phyloP scores from a whole-genome alignment of 805 yeast species.

The Wickerhamomyces chaumierensis region DNA sequence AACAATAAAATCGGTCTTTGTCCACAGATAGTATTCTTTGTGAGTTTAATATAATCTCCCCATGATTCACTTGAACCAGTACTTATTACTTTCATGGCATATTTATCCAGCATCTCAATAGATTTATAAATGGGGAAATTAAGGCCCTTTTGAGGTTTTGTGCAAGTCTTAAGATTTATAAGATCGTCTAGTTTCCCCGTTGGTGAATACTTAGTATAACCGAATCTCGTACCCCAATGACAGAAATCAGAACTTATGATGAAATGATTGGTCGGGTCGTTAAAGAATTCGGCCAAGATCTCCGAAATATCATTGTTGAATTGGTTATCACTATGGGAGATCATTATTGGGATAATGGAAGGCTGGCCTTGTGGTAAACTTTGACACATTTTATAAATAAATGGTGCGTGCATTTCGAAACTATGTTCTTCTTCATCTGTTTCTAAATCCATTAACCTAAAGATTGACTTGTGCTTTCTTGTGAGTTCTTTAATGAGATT shows the following conservation, averaged over 20 bases:
- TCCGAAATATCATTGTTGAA: constrained; percentile 35
- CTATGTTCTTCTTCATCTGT: constrained; percentile 84
- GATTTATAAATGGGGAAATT: constrained; percentile 43
- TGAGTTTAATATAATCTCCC: constrained; percentile 50
- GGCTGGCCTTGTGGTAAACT: constrained; percentile 24
- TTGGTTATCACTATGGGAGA: constrained; percentile 46
- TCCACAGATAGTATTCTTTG: constrained; percentile 92
- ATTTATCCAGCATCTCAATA: constrained; percentile 61
- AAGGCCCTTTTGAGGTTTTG: background rate
- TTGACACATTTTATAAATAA: constrained; percentile 38
- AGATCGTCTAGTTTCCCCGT: constrained; percentile 11
- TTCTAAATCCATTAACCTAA: constrained; percentile 42
- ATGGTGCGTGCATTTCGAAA: constrained; percentile 90
- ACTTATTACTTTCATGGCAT: constrained; percentile 56
- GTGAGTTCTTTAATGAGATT: constrained; percentile 28
- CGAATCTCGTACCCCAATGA: constrained; percentile 79
- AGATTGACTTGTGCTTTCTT: constrained; percentile 23
- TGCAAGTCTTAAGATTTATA: background rate
- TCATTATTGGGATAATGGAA: constrained; percentile 65
- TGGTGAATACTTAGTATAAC: constrained; percentile 39
- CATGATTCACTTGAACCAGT: constrained; percentile 48
- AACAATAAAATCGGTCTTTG: constrained; percentile 69
- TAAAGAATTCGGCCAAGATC: constrained; percentile 40
- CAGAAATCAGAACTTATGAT: constrained; percentile 87
- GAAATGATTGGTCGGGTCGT: constrained; percentile 49